Evolutionary conservation across 1,284 basidiomycete species (phyloP).

Genomic region (Hymenochaete sp.): DNA sequence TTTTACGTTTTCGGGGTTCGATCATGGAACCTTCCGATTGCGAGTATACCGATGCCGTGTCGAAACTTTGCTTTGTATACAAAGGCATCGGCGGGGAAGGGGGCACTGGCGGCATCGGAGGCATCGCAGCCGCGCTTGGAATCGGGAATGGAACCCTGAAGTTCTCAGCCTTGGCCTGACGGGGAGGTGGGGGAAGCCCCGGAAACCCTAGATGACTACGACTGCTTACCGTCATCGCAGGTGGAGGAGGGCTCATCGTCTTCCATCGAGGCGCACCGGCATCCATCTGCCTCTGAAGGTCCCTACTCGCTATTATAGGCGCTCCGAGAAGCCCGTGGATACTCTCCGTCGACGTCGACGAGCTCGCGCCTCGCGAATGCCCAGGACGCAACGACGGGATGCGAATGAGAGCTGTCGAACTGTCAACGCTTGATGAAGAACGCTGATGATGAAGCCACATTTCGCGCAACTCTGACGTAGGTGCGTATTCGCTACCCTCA

Average conservation of each 20-base stretch:
- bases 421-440: slow-evolving; percentile 13
- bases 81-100: slow-evolving; percentile 6
- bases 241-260: slow-evolving; percentile 10
- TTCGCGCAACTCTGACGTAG: slow-evolving; percentile 11
- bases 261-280: slow-evolving; percentile 1
- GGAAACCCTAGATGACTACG: background rate
- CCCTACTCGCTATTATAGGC: slow-evolving; percentile 11
- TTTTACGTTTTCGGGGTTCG: background rate
- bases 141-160: slow-evolving; percentile 5
- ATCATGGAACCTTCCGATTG: background rate
- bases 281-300: slow-evolving; percentile 8
- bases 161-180: slow-evolving; percentile 3
- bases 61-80: slow-evolving; percentile 3
- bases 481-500: slow-evolving; percentile 7
- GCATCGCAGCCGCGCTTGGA: background rate
- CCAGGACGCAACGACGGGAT: slow-evolving; percentile 1
- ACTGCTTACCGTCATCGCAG: slow-evolving; percentile 1
- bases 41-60: background rate
- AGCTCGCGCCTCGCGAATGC: slow-evolving; percentile 11
- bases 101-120: background rate
- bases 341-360: slow-evolving; percentile 9
- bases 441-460: slow-evolving; percentile 13
- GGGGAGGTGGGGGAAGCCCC: slow-evolving; percentile 11
- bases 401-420: slow-evolving; percentile 9
- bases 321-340: slow-evolving; percentile 3